Percentiles rank a stretch among this genome's conserved stretches.
Conservation (phyloP, 2,329 filamentous ascomycete species). For the Tolypocladium cylindrosporum region DNA sequence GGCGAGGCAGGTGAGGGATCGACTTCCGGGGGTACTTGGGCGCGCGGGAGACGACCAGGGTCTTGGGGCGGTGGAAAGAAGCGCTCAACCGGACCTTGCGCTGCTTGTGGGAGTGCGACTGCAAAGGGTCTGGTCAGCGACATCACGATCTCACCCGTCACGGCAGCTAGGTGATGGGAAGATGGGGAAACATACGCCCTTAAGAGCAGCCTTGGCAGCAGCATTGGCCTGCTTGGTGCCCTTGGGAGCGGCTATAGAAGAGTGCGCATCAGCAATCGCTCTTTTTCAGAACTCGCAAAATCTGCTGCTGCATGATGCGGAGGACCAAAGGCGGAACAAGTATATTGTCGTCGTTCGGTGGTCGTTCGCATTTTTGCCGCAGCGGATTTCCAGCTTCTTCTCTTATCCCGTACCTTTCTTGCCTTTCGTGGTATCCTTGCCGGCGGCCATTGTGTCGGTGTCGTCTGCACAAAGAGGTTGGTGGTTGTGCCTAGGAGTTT, state of each 20-base stretch:
- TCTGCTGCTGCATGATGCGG: conserved; percentile 61
- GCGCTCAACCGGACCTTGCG: conserved; percentile 87
- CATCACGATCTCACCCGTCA: not conserved
- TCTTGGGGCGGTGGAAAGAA: conserved; percentile 97
- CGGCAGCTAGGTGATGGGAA: not conserved
- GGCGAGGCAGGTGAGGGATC: conserved; percentile 76
- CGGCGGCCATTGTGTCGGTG: conserved; percentile 25
- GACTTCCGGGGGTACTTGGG: conserved; percentile 98
- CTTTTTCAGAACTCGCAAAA: conserved; percentile 64
- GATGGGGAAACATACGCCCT: conserved; percentile 63
- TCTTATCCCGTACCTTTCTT: conserved; percentile 39
- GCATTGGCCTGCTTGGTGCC: conserved; percentile 78
- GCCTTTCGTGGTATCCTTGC: conserved; percentile 25
- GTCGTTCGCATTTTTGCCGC: conserved; percentile 2
- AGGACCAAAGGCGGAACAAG: not conserved
- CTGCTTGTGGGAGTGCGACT: conserved; percentile 65
- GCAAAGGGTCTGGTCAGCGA: not conserved
- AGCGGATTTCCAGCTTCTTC: conserved; percentile 8
- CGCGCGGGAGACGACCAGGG: conserved; percentile 76
- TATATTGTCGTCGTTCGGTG: conserved; percentile 4
- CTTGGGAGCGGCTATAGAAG: conserved; percentile 47
- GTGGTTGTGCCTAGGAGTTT: conserved; percentile 2
- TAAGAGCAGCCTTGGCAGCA: conserved; percentile 92
- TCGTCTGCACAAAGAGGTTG: conserved; percentile 3
- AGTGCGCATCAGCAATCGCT: conserved; percentile 63